phyloP scores from a whole-genome alignment of 306 rosid species.

The Trichosanthes truncata region DNA sequence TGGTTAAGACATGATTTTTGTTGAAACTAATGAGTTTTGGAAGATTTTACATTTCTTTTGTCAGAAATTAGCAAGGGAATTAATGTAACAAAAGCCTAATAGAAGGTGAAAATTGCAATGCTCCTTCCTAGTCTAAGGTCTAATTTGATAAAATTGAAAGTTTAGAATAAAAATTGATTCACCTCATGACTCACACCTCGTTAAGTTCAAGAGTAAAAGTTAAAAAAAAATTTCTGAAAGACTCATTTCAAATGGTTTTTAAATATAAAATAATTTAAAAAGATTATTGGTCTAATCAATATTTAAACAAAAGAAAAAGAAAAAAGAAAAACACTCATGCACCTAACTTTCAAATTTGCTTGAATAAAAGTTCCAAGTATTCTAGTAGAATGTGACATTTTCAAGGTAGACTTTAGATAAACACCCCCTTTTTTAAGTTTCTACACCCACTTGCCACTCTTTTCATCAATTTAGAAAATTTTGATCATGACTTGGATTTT shows the following conservation, averaged over 20 bases:
- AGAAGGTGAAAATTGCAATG: neutral
- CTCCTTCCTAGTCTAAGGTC: neutral
- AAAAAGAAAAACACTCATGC: neutral
- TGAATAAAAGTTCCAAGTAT: neutral
- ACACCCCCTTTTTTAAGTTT: neutral
- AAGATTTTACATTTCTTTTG: neutral
- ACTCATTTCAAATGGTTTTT: no score
- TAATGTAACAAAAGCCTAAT: neutral
- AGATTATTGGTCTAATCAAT: neutral
- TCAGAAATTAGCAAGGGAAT: neutral
- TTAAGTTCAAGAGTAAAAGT: no score
- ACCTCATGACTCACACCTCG: no score
- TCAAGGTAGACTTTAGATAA: neutral
- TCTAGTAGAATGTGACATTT: slow-evolving; percentile 19
- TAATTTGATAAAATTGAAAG: neutral
- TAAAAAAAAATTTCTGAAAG: no score
- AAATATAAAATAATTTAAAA: neutral
- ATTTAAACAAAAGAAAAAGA: neutral
- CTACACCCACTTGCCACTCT: neutral
- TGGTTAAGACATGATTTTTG: no score
- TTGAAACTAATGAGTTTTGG: neutral
- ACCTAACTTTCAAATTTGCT: neutral
- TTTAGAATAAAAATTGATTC: neutral
- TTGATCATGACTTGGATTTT: neutral
- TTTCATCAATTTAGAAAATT: neutral